Percentiles rank a stretch among this genome's conserved stretches.
phyloP scores from a whole-genome alignment of 1,139 yeast species.

The Sugiyamaella grinbergsii region DNA sequence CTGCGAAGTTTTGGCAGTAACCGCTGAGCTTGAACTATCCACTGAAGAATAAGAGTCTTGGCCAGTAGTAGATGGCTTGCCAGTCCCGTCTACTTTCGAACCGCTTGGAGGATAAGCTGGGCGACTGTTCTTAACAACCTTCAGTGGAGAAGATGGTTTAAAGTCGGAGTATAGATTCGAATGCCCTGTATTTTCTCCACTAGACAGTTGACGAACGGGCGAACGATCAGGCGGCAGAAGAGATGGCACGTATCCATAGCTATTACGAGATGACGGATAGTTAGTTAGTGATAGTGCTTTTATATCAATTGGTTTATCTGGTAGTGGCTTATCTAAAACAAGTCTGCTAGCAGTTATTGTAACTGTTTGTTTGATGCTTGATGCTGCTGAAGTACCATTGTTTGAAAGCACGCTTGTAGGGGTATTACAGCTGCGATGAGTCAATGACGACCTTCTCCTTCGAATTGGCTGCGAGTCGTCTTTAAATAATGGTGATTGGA shows the following conservation, averaged over 20 bases:
- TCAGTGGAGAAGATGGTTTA: slow-evolving; percentile 24
- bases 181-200: not conserved
- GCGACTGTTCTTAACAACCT: slow-evolving; percentile 12
- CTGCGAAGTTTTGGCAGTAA: slow-evolving; percentile 25
- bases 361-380: slow-evolving; percentile 6
- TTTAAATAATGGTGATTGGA: slow-evolving; percentile 17
- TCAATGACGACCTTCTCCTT: slow-evolving; percentile 24
- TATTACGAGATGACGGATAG: no score
- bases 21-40: slow-evolving; percentile 18
- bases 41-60: slow-evolving; percentile 15
- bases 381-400: slow-evolving; percentile 1
- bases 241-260: no score
- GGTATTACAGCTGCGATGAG: slow-evolving; percentile 21
- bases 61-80: slow-evolving; percentile 2
- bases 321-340: slow-evolving; percentile 21
- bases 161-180: not conserved
- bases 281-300: not conserved
- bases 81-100: no score
- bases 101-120: not conserved
- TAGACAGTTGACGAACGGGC: slow-evolving; percentile 8
- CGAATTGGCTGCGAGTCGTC: slow-evolving; percentile 20
- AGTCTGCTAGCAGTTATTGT: slow-evolving; percentile 5
- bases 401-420: slow-evolving; percentile 4
- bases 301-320: slow-evolving; percentile 15
- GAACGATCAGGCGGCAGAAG: slow-evolving; percentile 14